These are phyloP conservation scores for Kingdonia uniflora DNA, from an alignment of 164 flowering plant genomes.

Conservation along the genomic window DNA sequence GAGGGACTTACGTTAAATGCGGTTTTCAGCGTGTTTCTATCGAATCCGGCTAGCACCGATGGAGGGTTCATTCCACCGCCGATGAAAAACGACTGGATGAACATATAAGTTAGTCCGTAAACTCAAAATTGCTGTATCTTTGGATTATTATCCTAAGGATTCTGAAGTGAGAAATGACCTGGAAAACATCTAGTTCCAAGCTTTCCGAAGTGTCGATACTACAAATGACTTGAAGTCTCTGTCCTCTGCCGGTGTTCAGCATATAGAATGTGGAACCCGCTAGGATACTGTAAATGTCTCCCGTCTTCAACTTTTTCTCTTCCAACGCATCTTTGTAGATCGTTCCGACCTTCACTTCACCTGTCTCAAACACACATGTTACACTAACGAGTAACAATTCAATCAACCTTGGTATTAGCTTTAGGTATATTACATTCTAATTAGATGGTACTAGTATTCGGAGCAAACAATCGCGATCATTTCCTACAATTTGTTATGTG, in stretches of 20 bases:
- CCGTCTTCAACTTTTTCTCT: conserved; percentile 45
- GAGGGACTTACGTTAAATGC: conserved; percentile 87
- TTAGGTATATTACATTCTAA: too few species aligned
- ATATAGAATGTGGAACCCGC: conserved; percentile 83
- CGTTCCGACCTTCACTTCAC: conserved; percentile 63
- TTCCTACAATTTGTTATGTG: too few species aligned
- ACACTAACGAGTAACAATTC: too few species aligned
- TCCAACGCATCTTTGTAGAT: conserved; percentile 45
- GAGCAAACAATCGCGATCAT: too few species aligned
- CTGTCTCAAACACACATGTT: conserved; percentile 30
- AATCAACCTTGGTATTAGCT: too few species aligned
- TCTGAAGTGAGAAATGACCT: conserved; percentile 31
- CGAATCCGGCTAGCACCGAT: conserved; percentile 73
- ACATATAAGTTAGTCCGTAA: not conserved
- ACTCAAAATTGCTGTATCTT: too few species aligned
- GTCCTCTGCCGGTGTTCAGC: conserved; percentile 53
- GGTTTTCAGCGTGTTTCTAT: conserved; percentile 32
- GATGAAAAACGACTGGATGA: conserved; percentile 68
- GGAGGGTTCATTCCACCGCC: conserved; percentile 70
- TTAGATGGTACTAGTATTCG: too few species aligned
- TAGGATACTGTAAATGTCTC: conserved; percentile 68
- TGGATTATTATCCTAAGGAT: too few species aligned
- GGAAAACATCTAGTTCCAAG: conserved; percentile 37
- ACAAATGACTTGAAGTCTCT: conserved; percentile 60
- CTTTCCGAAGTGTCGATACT: conserved; percentile 69